A percentile compares a stretch with the other conserved stretches of the same genome.
Evolutionary conservation across 306 rosid genomes (phyloP).

Genomic region (Styphnolobium japonicum): DNA sequence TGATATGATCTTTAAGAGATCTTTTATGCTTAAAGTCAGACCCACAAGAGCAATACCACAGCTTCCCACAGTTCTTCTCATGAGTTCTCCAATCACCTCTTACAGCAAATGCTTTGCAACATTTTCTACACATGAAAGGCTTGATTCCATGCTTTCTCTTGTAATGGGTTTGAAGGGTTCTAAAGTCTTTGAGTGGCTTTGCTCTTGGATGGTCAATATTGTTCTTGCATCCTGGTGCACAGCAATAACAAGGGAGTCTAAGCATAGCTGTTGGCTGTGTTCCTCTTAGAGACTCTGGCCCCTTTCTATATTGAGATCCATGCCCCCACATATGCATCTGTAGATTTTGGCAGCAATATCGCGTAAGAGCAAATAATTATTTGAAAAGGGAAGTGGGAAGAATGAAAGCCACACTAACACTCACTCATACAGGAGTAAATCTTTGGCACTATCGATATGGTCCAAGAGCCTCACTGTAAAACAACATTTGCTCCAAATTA

Average conservation of each 20-base stretch:
- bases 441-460: neutral
- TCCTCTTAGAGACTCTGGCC: constrained; percentile 87
- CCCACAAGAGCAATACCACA: constrained; percentile 95
- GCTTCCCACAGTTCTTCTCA: constrained; percentile 94
- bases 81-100: constrained; percentile 98
- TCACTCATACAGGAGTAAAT: neutral
- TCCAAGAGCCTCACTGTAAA: constrained; percentile 22
- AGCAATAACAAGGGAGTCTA: constrained; percentile 91
- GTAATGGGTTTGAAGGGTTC: constrained; percentile 97
- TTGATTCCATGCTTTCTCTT: constrained; percentile 91
- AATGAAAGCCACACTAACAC: neutral
- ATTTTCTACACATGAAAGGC: constrained; percentile 83
- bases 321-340: constrained; percentile 99
- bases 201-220: constrained; percentile 93
- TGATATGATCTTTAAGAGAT: constrained; percentile 85
- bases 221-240: constrained; percentile 83
- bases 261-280: constrained; percentile 95
- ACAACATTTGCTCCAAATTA: neutral
- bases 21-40: constrained; percentile 94
- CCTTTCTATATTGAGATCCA: constrained; percentile 92
- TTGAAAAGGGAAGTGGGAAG: neutral
- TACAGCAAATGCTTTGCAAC: constrained; percentile 92
- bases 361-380: neutral
- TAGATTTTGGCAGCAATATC: neutral
- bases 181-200: constrained; percentile 80